Evolutionary conservation across 768 basidiomycete species (phyloP), one percentile per base, ranked within the genome.

Genomic region (Pholiota conissans): DNA sequence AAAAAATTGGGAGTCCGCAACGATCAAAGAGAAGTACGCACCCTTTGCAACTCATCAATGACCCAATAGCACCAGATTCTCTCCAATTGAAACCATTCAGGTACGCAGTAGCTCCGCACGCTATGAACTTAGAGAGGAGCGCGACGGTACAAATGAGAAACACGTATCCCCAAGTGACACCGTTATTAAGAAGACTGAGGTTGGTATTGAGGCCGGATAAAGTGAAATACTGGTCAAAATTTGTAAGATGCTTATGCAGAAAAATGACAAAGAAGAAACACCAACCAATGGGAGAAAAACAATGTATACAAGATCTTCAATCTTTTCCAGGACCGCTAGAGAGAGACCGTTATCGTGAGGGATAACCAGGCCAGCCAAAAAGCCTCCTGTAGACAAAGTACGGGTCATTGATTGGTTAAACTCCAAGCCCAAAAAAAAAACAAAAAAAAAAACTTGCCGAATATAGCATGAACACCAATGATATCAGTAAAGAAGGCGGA

Each of bases 21-120:
- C 11, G 29, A 37, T 39, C 22, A 45, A 46, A 45, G 22, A 9
- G 40, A 51, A 22, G 3, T 18, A 72, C 81, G 47, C 57, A 89
- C 88, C 91, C 92, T 74, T 96, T 92, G 76, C 91, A 93, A 70
- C 84, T 85, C 94, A 97, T 97, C 27, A 97, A 73, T 45, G 87
- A 80, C 3, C 94, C 94, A 56, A 95, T 87, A 8, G 93, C 91
- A 26, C 85, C 84, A 3, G 86, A 77, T 71, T 95, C 93, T 20
- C 94, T 79, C 72, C 74, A 78, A 35, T 77, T 84, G 74, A 90
- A 95, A 0, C 89, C 89, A 35, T 74, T 75, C 0, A 73, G 46
- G 58, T 77, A 80, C 3, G 93, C 90, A 0, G 85, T 76, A 4
- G 69, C 63, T 2, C 79, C 82, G 67, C 90, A 93, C 2, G 88